Evolutionary conservation across 2,329 filamentous ascomycete genomes (phyloP), one percentile per base, ranked within the genome.

Genomic region (Diplodia intermedia): DNA sequence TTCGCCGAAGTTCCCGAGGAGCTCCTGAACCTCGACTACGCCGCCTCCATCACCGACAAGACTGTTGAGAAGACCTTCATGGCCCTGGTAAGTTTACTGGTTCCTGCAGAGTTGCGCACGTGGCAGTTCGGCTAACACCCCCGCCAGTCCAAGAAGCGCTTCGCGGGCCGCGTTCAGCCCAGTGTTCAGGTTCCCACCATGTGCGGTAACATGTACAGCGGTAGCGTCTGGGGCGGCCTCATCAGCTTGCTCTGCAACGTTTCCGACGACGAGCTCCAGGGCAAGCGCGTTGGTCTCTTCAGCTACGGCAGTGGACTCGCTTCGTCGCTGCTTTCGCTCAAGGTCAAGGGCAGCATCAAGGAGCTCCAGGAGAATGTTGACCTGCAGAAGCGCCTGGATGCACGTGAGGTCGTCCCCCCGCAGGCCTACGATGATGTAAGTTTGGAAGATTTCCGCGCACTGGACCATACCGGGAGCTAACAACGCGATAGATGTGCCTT

Each of bases 181-280:
- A 76, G 79, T 68, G 82, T 84, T 71, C 75, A 83, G 71, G 81
- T 84, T 29, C 83, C 83, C 9, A 85, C 83, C 71, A 80, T 81
- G 79, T 85, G 83, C 78, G 83, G 83, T 67, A 85, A 85, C 81
- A 85, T 85, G 83, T 85, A 85, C 81, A 83, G 80, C 70, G 83
- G 81, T 36, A 83, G 81, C 69, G 83, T 85, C 65, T 85, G 84
- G 77, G 80, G 78, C 68, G 83, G 82, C 71, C 78, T 85, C 69
- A 79, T 79, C 73, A 83, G 82, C 62, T 74, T 85, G 68, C 71
- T 85, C 69, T 72, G 78, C 75, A 84, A 84, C 73, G 73, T 84
- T 52, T 74, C 76, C 72, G 81, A 78, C 71, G 77, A 80, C 62
- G 77, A 80, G 23, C 73, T 83, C n/a, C 78, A 81, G 72, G 83